Evolutionary conservation across 2,329 filamentous ascomycete species (phyloP), one percentile per base, ranked within the genome.

Genomic region (Seiridium unicorne): DNA sequence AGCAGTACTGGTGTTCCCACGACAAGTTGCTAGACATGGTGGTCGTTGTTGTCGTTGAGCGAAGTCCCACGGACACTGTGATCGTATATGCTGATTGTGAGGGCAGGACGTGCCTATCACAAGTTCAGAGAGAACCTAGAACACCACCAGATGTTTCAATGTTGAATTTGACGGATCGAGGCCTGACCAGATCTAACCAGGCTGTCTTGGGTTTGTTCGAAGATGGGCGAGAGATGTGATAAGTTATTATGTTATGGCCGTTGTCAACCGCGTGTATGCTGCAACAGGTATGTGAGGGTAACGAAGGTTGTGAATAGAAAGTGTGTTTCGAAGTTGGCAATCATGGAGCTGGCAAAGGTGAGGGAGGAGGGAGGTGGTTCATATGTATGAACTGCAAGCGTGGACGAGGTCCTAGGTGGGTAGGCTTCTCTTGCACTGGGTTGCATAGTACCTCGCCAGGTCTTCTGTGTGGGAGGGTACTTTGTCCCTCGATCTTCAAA

Each of bases 1-100:
- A 87, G 83, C 93, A 97, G 85, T 92, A 97, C 77, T 96, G 89
- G 76, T 90, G 91, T 69, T 91, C 91, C 92, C 93, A 97, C 71
- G 70, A 69, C 44, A 81, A 76, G 67, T 85, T 83, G 72, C 79
- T 78, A 73, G 82, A 80, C 81, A 85, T 85, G 66, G 72, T 77
- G 72, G 40, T 34, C n/a, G 13, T 10, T 42, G 38, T 42, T 42
- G 38, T 42, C 44, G 51, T 18, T n/a, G 38, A 40, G 13, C 26
- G 49, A 38, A 32, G 18, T 49, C 9, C 32, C 18, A 26, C 10
- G 32, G 46, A 32, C 26, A 10, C 11, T 31, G 11, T 26, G 32
- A 32, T 26, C 18, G 26, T 31, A 26, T 5, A 18, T 48, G 18
- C 18, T 48, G 13, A 26, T 31, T 10, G n/a, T 32, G 9, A 31